phyloP scores from a whole-genome alignment of 331 rosid species.

The Acacia concinna region DNA sequence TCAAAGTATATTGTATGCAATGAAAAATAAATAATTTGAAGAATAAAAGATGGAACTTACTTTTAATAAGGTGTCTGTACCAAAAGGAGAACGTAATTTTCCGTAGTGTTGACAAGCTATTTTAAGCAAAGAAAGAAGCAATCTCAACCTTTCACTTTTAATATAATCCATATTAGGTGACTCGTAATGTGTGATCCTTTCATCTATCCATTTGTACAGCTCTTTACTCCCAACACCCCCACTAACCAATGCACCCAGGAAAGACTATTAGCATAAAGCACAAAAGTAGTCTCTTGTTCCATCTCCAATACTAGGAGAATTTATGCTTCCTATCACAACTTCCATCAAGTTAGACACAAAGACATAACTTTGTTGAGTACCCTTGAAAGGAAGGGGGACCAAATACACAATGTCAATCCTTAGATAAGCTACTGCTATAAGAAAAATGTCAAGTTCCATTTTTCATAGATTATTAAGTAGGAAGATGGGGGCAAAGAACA shows the following conservation, averaged over 20 bases:
- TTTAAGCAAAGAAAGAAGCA: slow-evolving; percentile 89
- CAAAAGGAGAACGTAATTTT: slow-evolving; percentile 92
- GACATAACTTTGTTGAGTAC: slow-evolving; percentile 55
- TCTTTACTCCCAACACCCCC: slow-evolving; percentile 94
- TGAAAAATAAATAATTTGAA: slow-evolving; percentile 20
- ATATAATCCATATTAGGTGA: slow-evolving; percentile 65
- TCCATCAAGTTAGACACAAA: slow-evolving; percentile 79
- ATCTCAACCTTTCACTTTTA: slow-evolving; percentile 70
- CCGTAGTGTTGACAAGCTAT: slow-evolving; percentile 94
- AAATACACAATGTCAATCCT: slow-evolving; percentile 38
- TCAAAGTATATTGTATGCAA: not conserved
- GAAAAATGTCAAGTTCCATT: slow-evolving; percentile 15
- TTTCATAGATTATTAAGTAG: not conserved
- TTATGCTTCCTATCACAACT: slow-evolving; percentile 52
- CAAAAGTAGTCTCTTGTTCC: slow-evolving; percentile 56
- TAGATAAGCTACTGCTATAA: slow-evolving; percentile 21
- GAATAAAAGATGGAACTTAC: slow-evolving; percentile 44
- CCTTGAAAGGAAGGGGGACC: slow-evolving; percentile 52
- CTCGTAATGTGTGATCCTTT: slow-evolving; percentile 66
- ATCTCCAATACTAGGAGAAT: slow-evolving; percentile 48
- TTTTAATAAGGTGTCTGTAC: slow-evolving; percentile 57
- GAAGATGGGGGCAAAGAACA: not conserved
- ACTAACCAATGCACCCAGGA: slow-evolving; percentile 95
- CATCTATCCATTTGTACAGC: slow-evolving; percentile 88
- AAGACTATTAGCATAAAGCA: slow-evolving; percentile 80